Percentiles rank a stretch among this genome's conserved stretches.
Evolutionary conservation across 257 asterid species (phyloP).

Genomic region (Avicennia marina): DNA sequence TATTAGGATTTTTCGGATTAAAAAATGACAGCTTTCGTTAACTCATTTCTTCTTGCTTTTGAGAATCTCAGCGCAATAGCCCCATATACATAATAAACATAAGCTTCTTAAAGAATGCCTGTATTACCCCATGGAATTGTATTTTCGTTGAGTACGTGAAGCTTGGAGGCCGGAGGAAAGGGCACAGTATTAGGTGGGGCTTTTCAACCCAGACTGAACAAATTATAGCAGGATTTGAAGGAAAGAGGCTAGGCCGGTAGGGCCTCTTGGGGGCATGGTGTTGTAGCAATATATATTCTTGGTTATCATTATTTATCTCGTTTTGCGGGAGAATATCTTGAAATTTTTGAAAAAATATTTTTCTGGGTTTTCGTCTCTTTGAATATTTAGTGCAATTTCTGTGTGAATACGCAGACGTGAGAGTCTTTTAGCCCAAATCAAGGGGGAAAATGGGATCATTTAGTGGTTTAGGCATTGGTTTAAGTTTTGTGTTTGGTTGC

Average conservation of each 20-base stretch:
- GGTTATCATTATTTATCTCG: too few species aligned
- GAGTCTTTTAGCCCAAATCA: background rate
- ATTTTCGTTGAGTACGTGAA: background rate
- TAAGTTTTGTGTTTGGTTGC: slow-evolving; percentile 66
- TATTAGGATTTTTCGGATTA: too few species aligned
- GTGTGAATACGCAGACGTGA: slow-evolving; percentile 18
- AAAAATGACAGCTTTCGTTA: background rate
- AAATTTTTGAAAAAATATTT: too few species aligned
- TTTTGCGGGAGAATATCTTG: too few species aligned
- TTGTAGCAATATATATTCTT: too few species aligned
- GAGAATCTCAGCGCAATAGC: slow-evolving; percentile 26
- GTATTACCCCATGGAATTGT: slow-evolving; percentile 6
- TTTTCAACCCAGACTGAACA: too few species aligned
- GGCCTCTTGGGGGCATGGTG: too few species aligned
- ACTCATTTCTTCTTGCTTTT: slow-evolving; percentile 12
- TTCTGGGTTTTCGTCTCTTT: too few species aligned
- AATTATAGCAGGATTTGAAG: too few species aligned
- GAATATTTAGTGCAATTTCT: too few species aligned
- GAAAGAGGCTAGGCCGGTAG: too few species aligned
- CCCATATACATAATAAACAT: slow-evolving; percentile 17
- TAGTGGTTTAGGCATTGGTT: slow-evolving; percentile 68
- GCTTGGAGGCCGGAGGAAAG: background rate
- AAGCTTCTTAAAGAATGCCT: slow-evolving; percentile 6
- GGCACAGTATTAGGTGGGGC: too few species aligned
- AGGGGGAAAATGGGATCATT: slow-evolving; percentile 65